Base-by-base conservation (phyloP, 179 eudicot genomes). In the Dionaea muscipula region DNA sequence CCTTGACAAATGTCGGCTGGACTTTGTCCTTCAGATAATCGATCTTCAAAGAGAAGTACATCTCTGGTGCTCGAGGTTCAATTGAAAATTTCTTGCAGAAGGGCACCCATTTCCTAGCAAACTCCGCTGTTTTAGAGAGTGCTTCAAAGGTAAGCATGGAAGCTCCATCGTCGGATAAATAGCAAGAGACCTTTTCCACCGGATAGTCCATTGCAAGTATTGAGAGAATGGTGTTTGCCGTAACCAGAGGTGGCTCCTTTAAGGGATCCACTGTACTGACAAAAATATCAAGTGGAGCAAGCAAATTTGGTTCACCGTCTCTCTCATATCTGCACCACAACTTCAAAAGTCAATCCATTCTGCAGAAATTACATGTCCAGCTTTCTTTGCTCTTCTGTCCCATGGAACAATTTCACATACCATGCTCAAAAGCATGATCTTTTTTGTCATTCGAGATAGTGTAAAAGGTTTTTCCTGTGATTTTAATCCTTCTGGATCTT, bases 231-330 rank as follows among this genome's bases (percentile, higher is more conserved):
- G 97, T 89, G 63, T 89, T 89, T 28, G 80, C 84, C 9, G 97
- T 89, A 22, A 78, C 79, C 24, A 85, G 86, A 53, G 95, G 97
- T 33, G 97, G 94, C 52, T 88, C 96, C 68, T 89, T 89, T 80
- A 83, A 41, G 12, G 97, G 97, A 74, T 89, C 97, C 73, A 89
- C 97, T 51, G 97, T 89, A 71, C 97, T 85, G 51, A 89, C 97
- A 66, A 89, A 89, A 53, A 89, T 55, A 63, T 89, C 97, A 35
- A 83, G 81, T 1, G 93, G 84, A 56, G 86, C 78, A 26, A 89
- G 76, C 95, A 81, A 60, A 56, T 81, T 78, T 15, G 93, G 95
- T 60, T 89, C 93, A 9, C 93, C 97, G 67, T 89, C 97, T 70
- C 71, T 79, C 72, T 89, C 97, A 60, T 80, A 89, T 79, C 96